Evolutionary conservation across 2,329 filamentous ascomycete species (phyloP), one percentile per base, ranked within the genome.

Genomic region (Coniella vitis): DNA sequence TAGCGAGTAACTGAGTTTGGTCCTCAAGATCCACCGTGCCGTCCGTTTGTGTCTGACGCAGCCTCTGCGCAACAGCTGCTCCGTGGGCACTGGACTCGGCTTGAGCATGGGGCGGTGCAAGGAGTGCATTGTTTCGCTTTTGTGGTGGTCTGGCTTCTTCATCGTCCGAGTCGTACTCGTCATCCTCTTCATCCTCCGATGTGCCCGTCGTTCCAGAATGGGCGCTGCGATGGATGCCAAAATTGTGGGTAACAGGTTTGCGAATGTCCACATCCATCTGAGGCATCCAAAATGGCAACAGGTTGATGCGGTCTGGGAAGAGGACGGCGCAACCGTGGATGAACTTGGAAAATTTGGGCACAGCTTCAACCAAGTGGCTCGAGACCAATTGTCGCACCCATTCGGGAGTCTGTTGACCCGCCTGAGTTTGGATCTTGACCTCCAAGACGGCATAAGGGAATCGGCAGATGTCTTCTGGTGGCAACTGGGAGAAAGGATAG

Each of bases 291-390:
- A 88, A 98, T 1, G 93, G 93, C 5, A 98, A 74, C 12, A 98
- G 76, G 41, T 96, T 75, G 66, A 98, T 98, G 48, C 86, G 82
- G 38, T 83, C 78, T 0, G 90, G 90, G 65, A 96, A 94, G 39
- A 98, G 70, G 10, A 81, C 87, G 9, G 91, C 91, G 2, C 85
- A 90, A 51, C 93, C 93, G 66, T 98, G 93, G 51, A 98, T 97
- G 66, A 97, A 98, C 70, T 98, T 98, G 62, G 90, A 96, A 69
- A 97, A 98, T 64, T 98, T 98, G 54, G 93, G 93, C 2, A 98
- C 90, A n/a, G 93, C 90, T 69, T 98, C 93, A 2, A 98, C 93
- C 14, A 98, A 76, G 69, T 98, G 93, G 54, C 90, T 95, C 12
- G 88, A 79, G 38, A 90, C 95, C 45, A 98, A 77, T 63, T 97